Percentiles rank a stretch among this genome's conserved stretches.
These are phyloP conservation scores for Bremia lactucae DNA, from an alignment of 352 stramenopile genomes.

Conservation along the genomic window DNA sequence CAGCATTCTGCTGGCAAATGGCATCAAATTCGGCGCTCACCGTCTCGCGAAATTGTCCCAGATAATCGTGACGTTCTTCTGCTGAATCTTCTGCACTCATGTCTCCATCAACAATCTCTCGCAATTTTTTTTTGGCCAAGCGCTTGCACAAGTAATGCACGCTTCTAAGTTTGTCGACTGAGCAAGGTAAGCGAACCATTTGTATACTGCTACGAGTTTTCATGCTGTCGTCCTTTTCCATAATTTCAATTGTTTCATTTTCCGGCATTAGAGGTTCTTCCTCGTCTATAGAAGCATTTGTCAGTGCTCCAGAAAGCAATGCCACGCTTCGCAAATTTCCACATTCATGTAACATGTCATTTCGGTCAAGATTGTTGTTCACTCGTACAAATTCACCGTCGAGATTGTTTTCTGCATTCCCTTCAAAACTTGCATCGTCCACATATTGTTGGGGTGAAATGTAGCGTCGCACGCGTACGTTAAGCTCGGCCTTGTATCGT, in stretches of 20 bases:
- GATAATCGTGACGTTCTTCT: constrained; percentile 36
- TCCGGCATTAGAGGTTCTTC: constrained; percentile 32
- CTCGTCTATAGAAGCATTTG: constrained; percentile 8
- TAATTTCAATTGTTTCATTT: constrained; percentile 61
- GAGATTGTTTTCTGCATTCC: constrained; percentile 7
- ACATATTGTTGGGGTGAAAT: constrained; percentile 49
- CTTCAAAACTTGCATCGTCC: constrained; percentile 35
- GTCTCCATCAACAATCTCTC: constrained; percentile 58
- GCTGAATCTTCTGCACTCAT: constrained; percentile 40
- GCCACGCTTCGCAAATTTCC: constrained; percentile 50
- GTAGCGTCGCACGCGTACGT: constrained; percentile 37
- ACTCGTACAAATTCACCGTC: constrained; percentile 30
- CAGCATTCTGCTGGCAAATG: constrained; percentile 68
- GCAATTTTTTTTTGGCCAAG: constrained; percentile 63
- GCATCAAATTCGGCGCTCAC: constrained; percentile 34
- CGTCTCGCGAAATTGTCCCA: constrained; percentile 47
- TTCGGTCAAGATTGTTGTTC: constrained; percentile 41
- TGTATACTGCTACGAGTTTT: constrained; percentile 26
- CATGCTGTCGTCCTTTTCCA: constrained; percentile 35
- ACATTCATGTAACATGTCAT: constrained; percentile 66
- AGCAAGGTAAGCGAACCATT: constrained; percentile 54
- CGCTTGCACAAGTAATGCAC: constrained; percentile 65
- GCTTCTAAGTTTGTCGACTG: constrained; percentile 37
- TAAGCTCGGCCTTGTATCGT: constrained; percentile 68
- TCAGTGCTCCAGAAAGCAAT: constrained; percentile 14